Base-by-base conservation (phyloP, 2,329 filamentous ascomycete genomes). In the Fusarium floridanum region DNA sequence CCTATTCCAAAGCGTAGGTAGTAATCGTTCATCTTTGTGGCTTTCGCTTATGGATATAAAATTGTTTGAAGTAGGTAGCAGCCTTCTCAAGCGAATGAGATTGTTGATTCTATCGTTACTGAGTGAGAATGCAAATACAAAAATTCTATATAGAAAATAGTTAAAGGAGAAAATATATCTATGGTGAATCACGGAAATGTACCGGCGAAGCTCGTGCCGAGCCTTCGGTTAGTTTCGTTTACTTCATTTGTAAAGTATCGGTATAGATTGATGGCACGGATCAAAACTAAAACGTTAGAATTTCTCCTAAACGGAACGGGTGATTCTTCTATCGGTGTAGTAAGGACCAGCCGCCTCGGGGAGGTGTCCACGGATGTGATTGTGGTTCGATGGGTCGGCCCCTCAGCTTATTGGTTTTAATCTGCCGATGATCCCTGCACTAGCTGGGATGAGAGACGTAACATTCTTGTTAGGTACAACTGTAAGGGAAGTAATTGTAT, bases 21-120 rank as follows among this genome's bases (percentile, higher is more conserved):
- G 34, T 37, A 50, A 37, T 50, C n/a, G 59, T 37, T 36, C 59
- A 61, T 61, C n/a, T 61, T 61, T 24, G 20, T 41, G 32, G 37
- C 3, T 39, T 60, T 29, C 24, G 22, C 20, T 43, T 41, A 41
- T 41, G 56, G 37, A 39, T 39, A n/a, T 17, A 39, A 39, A 17
- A 8, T 39, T 39, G 17, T n/a, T 17, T 39, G 7, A 39, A n/a
- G 37, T 10, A n/a, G 7, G 7, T n/a, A 39, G 37, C 32, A 39
- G 20, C 11, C 5, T 14, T 22, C 8, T 48, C 5, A 11, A 48
- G 16, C 20, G 20, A 24, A 39, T 6, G 17, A 10, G 37, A 39
- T 39, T 9, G 6, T n/a, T n/a, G 37, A 39, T n/a, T 39, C 37
- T 39, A 10, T 6, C 3, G 7, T 39, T 39, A 39, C 8, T 39